Percentiles rank a stretch among this genome's conserved stretches.
Conservation (phyloP, 768 basidiomycete genomes). For the Termitomyces bulborhizus region DNA sequence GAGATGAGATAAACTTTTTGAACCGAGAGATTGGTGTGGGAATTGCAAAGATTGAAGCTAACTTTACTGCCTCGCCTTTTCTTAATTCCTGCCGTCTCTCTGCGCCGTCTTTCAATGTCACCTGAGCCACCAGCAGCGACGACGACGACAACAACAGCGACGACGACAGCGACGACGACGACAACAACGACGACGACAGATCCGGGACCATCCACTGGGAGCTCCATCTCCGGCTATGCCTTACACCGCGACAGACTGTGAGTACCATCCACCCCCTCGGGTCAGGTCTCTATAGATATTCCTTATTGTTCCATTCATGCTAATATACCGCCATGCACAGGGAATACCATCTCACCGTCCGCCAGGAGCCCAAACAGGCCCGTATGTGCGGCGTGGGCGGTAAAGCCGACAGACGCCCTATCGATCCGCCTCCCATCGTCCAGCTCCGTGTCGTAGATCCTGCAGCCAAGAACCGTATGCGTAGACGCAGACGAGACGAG, state of each 20-base stretch:
- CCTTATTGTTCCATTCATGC: too few species aligned
- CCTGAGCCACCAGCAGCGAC: too few species aligned
- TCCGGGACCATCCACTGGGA: too few species aligned
- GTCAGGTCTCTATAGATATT: not conserved
- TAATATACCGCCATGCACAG: conserved; percentile 29
- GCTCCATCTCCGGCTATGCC: conserved; percentile 5
- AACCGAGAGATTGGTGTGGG: too few species aligned
- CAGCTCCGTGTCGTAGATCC: conserved; percentile 85
- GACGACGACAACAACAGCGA: too few species aligned
- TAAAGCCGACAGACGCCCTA: conserved; percentile 91
- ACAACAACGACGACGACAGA: not conserved
- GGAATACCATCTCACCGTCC: conserved; percentile 78
- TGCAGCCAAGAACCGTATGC: not conserved
- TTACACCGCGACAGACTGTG: conserved; percentile 35
- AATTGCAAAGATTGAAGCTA: too few species aligned
- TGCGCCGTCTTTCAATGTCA: too few species aligned
- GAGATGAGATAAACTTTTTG: too few species aligned
- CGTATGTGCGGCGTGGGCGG: conserved; percentile 89
- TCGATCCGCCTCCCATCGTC: conserved; percentile 96
- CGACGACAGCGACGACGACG: too few species aligned
- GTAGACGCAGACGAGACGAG: conserved; percentile 1
- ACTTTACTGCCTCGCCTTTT: too few species aligned
- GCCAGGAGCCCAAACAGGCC: conserved; percentile 90
- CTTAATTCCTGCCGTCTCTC: too few species aligned
- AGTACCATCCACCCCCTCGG: conserved; percentile 17